Evolutionary conservation across 1,139 yeast species (phyloP), one percentile per base, ranked within the genome.

Genomic region (Nakaseomyces uthaithaninus): DNA sequence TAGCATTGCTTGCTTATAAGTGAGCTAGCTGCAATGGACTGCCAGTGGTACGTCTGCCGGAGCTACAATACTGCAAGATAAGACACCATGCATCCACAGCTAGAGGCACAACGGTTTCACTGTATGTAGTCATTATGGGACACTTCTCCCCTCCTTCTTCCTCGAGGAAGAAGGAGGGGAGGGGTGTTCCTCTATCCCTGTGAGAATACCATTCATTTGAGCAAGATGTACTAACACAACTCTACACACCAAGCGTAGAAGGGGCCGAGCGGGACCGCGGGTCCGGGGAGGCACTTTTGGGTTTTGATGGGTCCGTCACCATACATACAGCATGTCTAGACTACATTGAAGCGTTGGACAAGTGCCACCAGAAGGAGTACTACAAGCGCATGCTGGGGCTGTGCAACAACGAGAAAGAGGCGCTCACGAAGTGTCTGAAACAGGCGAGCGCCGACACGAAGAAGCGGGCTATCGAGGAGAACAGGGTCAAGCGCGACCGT

Each of bases 351-450:
- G 95, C 95, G 0, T 72, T 91, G 11, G 95, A 89, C 57, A 81
- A 84, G 57, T 91, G 98, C 59, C 96, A 89, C 56, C 71, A 77
- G 45, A 74, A 72, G 46, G 83, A 80, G 44, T 82, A 80, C 51
- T 54, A 83, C 48, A 72, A 75, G 53, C 77, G 83, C 57, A 79
- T 85, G n/a, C 67, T 85, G 50, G 97, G 97, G 27, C 68, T 75
- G 49, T 91, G 98, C 64, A 86, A 86, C 62, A 79, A 79, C 46
- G 81, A 82, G 53, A 87, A 87, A 57, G 85, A 83, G 47, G 89
- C 83, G 44, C 69, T 91, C 38, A 64, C 81, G 36, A 68, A 75
- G 56, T 91, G 98, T 63, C 69, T 91, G 31, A 93, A 86, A 55
- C 75, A 75, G 44, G 83, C 93, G 12, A 72, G 96, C 59, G 60